Conservation (phyloP, 2,329 filamentous ascomycete genomes). For the Penicillium carneum region DNA sequence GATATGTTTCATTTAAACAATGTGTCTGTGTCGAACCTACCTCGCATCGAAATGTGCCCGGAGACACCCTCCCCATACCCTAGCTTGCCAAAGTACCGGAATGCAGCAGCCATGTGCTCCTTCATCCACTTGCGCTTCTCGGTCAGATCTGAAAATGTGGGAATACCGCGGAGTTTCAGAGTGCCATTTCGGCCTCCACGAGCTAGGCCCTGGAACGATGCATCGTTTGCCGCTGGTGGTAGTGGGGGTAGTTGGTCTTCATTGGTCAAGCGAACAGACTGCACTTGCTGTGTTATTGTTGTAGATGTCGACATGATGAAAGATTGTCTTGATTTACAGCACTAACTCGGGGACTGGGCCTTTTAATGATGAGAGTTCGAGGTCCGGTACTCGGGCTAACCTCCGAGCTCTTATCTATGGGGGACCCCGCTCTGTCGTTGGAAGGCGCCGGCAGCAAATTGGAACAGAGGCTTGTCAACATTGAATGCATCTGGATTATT, state of each 20-base stretch:
- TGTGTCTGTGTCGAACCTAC: slow-evolving; percentile 24
- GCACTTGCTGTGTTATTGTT: slow-evolving; percentile 25
- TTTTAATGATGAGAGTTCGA: background rate
- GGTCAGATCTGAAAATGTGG: slow-evolving; percentile 51
- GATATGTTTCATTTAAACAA: background rate
- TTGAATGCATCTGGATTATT: background rate
- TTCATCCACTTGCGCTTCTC: slow-evolving; percentile 62
- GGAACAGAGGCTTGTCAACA: background rate
- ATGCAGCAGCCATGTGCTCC: slow-evolving; percentile 55
- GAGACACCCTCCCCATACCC: slow-evolving; percentile 53
- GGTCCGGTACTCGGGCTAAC: background rate
- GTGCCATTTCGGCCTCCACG: slow-evolving; percentile 47
- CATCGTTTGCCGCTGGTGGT: slow-evolving; percentile 37
- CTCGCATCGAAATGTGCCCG: slow-evolving; percentile 53
- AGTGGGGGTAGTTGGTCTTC: slow-evolving; percentile 34
- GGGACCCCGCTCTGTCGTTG: slow-evolving; percentile 28
- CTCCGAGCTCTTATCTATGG: slow-evolving; percentile 30
- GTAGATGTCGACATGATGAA: slow-evolving; percentile 29
- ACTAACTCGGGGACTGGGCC: background rate
- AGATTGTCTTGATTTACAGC: background rate
- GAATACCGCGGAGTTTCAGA: slow-evolving; percentile 49
- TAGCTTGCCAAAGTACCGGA: slow-evolving; percentile 52
- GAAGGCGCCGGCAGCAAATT: slow-evolving; percentile 26
- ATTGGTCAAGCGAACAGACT: slow-evolving; percentile 30
- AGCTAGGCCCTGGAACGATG: slow-evolving; percentile 46